Base-by-base conservation (phyloP, 176 grass and related monocot species). In the Canna indica region DNA sequence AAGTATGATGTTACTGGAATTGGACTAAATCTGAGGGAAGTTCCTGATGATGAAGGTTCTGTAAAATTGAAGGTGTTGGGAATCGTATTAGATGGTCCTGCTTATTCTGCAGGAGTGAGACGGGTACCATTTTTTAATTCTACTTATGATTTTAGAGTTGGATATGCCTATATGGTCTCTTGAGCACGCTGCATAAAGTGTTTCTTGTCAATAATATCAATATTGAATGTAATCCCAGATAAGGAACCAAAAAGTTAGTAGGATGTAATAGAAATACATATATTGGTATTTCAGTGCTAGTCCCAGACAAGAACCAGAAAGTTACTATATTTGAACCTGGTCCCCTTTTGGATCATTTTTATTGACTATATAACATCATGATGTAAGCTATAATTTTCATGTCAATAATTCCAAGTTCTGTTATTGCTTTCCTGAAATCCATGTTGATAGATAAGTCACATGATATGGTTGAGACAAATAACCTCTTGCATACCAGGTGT, bases 1-100 rank as follows among this genome's bases (percentile, higher is more conserved):
- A 99, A 99, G 74, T 93, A 99, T 72, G 89, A 99, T 67, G 82
- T 99, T 70, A 99, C 82, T 17, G 84, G 94, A 18, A 84, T 99
- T 76, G 94, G 89, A 78, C 59, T 93, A 74, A 93, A 99, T 80
- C 70, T 99, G 83, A 90, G 87, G 69, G 89, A 93, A 79, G 71
- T 99, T 68, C 86, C 80, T 28, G 82, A 87, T 73, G 72, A 59
- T 47, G 83, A 82, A 47, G 84, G 94, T 48, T 81, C 75, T 68
- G 72, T 85, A 54, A 99, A 81, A 69, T 78, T 99, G 89, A 85
- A 93, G 81, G 89, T 99, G 74, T 82, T 93, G 75, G 94, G 94
- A 52, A 75, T 93, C 67, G 78, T 99, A 83, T 61, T 99, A 75
- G 94, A 99, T 75, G 89, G 89, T 26, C 94, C 84, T 77, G 86